A percentile compares a stretch with the other conserved stretches of the same genome.
These are phyloP conservation scores for Blastomyces parvus DNA, from an alignment of 2,329 filamentous ascomycete genomes.

Conservation along the genomic window DNA sequence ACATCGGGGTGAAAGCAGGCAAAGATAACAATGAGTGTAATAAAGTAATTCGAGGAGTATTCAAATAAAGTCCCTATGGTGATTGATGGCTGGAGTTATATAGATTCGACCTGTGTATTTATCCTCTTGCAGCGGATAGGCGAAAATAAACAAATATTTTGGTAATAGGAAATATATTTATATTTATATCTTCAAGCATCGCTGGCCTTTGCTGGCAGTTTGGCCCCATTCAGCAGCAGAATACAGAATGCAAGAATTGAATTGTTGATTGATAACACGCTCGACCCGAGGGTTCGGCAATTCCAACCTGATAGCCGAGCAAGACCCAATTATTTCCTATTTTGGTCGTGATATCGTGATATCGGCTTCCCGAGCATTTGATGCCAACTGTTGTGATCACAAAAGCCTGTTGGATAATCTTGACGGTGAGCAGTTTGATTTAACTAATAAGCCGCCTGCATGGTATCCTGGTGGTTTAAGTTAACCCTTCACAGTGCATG, in stretches of 20 bases:
- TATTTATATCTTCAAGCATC: too few species aligned
- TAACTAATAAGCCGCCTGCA: background rate
- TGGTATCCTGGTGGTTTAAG: background rate
- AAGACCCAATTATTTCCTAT: background rate
- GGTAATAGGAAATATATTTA: too few species aligned
- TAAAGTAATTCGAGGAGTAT: too few species aligned
- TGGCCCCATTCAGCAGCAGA: background rate
- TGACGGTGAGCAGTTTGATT: background rate
- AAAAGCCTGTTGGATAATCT: background rate
- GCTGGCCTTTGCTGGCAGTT: too few species aligned
- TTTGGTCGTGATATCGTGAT: background rate
- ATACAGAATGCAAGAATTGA: background rate
- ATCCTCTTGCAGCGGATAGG: too few species aligned
- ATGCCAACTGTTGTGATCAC: too few species aligned
- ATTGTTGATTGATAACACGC: background rate
- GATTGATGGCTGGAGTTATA: too few species aligned
- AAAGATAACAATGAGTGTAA: too few species aligned
- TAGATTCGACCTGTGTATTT: too few species aligned
- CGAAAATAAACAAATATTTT: too few species aligned
- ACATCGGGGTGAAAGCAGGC: too few species aligned
- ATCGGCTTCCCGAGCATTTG: background rate
- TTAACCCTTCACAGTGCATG: background rate
- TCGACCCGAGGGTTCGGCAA: background rate
- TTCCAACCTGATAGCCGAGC: background rate
- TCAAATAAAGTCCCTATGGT: too few species aligned